Base-by-base conservation (phyloP, 768 basidiomycete species). In the Phallus indusiatus region DNA sequence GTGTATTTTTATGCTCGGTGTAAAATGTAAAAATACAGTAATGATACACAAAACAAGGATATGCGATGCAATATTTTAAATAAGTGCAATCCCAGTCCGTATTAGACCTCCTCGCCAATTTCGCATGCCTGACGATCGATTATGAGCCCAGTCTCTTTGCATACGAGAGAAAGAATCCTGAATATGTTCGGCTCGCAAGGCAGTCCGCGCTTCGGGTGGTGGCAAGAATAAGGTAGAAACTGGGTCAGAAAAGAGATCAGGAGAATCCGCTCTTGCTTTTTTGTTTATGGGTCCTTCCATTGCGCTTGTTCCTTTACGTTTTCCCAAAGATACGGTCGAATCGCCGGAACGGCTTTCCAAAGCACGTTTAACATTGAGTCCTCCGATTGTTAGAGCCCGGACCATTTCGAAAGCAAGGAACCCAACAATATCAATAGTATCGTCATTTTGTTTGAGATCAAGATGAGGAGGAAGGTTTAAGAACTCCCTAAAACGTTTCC, bases 361-460 rank as follows among this genome's bases (percentile, higher is more conserved):
- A 2, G 85, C 78, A 64, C 82, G 85, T 72, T 91, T 91, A 66
- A 94, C 86, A 33, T 86, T 82, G 37, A 94, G 79, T 1, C 91
- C 94, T 1, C 89, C 90, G 47, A 95, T 79, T 0, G 92, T 94
- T 52, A 98, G 80, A 1, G 91, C 90, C 54, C 94, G 86, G 33
- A 97, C 94, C 86, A 95, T 94, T 71, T 98, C 94, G 72, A 95
- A 98, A 0, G 92, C 88, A 48, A 98, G 83, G 74, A 97, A 98
- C 22, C 94, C 94, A 65, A 97, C 91, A 60, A 96, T 94, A 68
- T 98, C 94, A 66, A 94, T 78, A 2, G 94, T 94, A 70, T 96
- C 94, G 70, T 96, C 94, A 71, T 88, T 90, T 33, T 89, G 83
- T 73, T 89, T 90, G 61, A 93, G 78, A 67, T 96, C 92, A 47